Conservation (phyloP, 257 asterid genomes). For the Solanum gracilifrons region DNA sequence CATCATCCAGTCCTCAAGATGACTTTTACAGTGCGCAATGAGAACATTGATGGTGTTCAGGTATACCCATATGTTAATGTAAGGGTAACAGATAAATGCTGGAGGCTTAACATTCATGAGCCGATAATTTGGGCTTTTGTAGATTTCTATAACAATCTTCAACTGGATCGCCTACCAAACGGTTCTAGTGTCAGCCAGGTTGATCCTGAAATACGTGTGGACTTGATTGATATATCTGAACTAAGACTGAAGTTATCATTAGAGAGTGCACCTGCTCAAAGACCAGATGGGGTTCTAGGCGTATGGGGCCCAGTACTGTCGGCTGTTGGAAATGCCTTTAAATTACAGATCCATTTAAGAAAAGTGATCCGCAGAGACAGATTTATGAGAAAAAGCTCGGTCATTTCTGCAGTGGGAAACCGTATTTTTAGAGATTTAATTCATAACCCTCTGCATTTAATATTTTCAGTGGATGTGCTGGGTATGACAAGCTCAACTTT, state of each 20-base stretch:
- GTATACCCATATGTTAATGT: conserved; percentile 75
- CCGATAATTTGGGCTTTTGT: conserved; percentile 94
- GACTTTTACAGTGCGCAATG: conserved; percentile 74
- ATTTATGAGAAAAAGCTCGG: conserved; percentile 84
- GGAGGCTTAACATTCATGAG: conserved; percentile 93
- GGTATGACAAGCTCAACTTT: conserved; percentile 98
- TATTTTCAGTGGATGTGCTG: conserved; percentile 88
- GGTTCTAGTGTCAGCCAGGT: conserved; percentile 75
- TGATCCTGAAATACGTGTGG: conserved; percentile 94
- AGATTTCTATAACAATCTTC: conserved; percentile 76
- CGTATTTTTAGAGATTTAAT: conserved; percentile 95
- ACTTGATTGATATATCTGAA: conserved; percentile 92
- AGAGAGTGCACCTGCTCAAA: conserved; percentile 87
- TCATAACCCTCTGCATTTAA: conserved; percentile 88
- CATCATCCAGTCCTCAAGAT: conserved; percentile 88
- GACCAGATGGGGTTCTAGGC: conserved; percentile 91
- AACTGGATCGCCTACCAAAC: conserved; percentile 65
- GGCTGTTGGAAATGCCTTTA: conserved; percentile 95
- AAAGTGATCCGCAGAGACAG: conserved; percentile 77
- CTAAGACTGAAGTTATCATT: conserved; percentile 75
- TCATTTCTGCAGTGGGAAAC: conserved; percentile 57
- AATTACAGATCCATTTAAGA: conserved; percentile 91
- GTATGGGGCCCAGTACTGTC: conserved; percentile 97
- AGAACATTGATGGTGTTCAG: conserved; percentile 73
- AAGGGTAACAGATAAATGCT: conserved; percentile 70